These are phyloP conservation scores for Carex littledalei DNA, from an alignment of 176 grass and related monocot genomes.

Conservation along the genomic window DNA sequence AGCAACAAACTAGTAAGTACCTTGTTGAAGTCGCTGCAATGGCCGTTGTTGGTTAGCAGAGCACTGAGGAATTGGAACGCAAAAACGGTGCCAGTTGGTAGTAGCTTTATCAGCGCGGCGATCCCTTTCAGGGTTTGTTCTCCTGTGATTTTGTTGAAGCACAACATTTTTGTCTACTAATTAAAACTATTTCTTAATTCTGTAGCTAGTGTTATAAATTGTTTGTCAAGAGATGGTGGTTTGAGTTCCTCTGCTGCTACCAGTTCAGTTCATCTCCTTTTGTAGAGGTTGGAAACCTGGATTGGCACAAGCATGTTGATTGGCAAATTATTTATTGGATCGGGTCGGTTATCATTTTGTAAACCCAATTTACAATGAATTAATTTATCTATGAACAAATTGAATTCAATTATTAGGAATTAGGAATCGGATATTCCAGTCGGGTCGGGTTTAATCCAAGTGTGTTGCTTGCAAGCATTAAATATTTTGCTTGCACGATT, in stretches of 20 bases:
- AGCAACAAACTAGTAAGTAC: conserved; percentile 1
- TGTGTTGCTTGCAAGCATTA: conserved; percentile 18
- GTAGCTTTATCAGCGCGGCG: conserved; percentile 16
- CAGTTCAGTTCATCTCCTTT: neutral
- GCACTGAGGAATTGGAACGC: conserved; percentile 23
- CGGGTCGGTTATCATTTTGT: neutral
- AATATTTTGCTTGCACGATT: conserved; percentile 15
- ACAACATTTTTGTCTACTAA: neutral
- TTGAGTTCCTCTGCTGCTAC: neutral
- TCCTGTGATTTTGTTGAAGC: neutral
- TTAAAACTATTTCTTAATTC: neutral
- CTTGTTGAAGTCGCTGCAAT: conserved; percentile 18
- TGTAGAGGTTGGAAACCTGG: conserved; percentile 2
- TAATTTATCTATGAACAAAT: neutral
- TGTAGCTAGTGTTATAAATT: neutral
- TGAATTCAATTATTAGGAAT: neutral
- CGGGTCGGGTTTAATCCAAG: neutral
- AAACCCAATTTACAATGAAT: neutral
- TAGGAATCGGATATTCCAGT: neutral
- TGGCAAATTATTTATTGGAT: neutral
- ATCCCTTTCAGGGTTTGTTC: neutral
- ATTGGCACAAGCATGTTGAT: neutral
- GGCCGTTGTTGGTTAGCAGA: conserved; percentile 20
- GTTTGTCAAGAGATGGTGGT: neutral
- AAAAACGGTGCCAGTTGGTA: conserved; percentile 15